Evolutionary conservation across 129 eudicot species (phyloP).

Genomic region (Flaveria robusta): DNA sequence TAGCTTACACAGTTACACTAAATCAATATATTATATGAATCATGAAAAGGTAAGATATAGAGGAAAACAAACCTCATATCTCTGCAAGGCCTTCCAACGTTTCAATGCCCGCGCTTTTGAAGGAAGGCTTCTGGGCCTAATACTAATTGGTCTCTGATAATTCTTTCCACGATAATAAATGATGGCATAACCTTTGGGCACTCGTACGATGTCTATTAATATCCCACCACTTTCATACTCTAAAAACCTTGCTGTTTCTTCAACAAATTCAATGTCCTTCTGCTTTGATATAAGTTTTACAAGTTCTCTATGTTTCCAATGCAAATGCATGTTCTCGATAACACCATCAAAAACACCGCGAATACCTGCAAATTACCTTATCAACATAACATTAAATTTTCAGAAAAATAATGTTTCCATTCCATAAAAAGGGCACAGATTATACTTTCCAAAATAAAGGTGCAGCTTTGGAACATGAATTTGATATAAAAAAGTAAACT

Average conservation of each 20-base stretch:
- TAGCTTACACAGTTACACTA: background rate
- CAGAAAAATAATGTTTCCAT: conserved; percentile 12
- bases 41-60: background rate
- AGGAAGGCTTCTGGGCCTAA: conserved; percentile 93
- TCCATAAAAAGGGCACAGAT: conserved; percentile 4
- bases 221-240: conserved; percentile 98
- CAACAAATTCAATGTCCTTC: conserved; percentile 77
- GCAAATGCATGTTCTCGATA: conserved; percentile 97
- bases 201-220: conserved; percentile 75
- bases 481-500: background rate
- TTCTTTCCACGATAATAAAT: conserved; percentile 96
- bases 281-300: conserved; percentile 91
- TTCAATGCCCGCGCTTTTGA: conserved; percentile 93
- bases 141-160: conserved; percentile 77
- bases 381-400: conserved; percentile 13
- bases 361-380: conserved; percentile 60
- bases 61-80: conserved; percentile 64
- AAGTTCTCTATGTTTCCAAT: conserved; percentile 97
- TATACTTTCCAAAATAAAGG: conserved; percentile 15
- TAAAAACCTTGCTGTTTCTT: conserved; percentile 86
- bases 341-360: conserved; percentile 99
- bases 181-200: conserved; percentile 86
- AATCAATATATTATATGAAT: background rate
- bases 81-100: conserved; percentile 91
- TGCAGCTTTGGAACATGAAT: conserved; percentile 1